Percentiles rank a stretch among this genome's conserved stretches.
phyloP scores from a whole-genome alignment of 805 yeast species.

The Brettanomyces bruxellensis region DNA sequence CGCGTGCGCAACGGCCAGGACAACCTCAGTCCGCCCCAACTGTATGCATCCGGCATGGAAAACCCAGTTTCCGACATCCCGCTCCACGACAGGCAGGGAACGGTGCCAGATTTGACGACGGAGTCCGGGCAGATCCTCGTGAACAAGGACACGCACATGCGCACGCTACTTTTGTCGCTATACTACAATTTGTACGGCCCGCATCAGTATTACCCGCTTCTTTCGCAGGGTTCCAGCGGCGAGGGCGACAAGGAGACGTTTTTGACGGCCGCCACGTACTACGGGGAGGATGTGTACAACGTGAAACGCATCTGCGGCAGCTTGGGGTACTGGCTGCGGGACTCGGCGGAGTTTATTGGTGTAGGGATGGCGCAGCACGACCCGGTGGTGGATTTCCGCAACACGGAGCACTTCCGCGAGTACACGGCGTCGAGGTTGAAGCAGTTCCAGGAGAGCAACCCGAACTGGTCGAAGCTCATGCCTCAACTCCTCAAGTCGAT shows the following conservation, averaged over 20 bases:
- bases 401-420: constrained; percentile 11
- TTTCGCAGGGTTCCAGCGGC: constrained; percentile 39
- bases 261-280: constrained; percentile 41
- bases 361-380: constrained; percentile 52
- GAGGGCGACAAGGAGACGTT: constrained; percentile 58
- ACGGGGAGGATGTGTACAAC: constrained; percentile 36
- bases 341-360: constrained; percentile 29
- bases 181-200: constrained; percentile 49
- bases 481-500: neutral
- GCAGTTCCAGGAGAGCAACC: constrained; percentile 1
- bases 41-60: constrained; percentile 8
- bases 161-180: constrained; percentile 37
- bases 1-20: constrained; percentile 25
- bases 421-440: constrained; percentile 9
- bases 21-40: constrained; percentile 17
- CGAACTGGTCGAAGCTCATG: constrained; percentile 7
- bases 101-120: constrained; percentile 45
- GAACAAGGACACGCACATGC: constrained; percentile 39
- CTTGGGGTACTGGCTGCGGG: constrained; percentile 34
- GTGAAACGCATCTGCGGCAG: constrained; percentile 41
- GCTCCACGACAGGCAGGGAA: constrained; percentile 41
- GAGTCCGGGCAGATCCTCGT: constrained; percentile 50
- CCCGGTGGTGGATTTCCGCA: constrained; percentile 33
- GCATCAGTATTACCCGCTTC: constrained; percentile 34
- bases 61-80: constrained; percentile 24